phyloP scores from a whole-genome alignment of 148 eudicot species.

The Rhododendron vialii region DNA sequence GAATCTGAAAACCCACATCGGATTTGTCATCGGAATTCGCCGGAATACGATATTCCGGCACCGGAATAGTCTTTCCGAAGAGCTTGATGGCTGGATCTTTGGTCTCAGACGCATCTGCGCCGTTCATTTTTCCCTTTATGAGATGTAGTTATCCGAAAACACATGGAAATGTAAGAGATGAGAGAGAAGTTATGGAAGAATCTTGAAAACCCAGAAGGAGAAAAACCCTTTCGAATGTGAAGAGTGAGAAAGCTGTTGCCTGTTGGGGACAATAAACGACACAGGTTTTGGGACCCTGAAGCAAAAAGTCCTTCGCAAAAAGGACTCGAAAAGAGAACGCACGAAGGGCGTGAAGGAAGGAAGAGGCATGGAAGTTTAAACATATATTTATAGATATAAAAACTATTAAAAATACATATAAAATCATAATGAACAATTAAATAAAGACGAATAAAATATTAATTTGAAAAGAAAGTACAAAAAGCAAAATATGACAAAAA shows the following conservation, averaged over 20 bases:
- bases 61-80: constrained; percentile 3
- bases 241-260: neutral
- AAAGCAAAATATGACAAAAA: no score
- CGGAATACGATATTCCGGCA: neutral
- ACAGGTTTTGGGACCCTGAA: neutral
- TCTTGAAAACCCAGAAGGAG: neutral
- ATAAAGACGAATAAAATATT: no score
- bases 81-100: constrained; percentile 1
- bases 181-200: neutral
- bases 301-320: neutral
- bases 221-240: neutral
- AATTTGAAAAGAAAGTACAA: no score
- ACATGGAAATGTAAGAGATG: neutral
- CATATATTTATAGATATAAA: no score
- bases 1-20: neutral
- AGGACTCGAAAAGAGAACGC: neutral
- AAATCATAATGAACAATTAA: no score
- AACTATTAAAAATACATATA: accelerated
- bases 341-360: neutral
- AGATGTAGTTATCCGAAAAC: neutral
- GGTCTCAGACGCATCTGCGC: neutral
- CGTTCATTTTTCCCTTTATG: neutral
- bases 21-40: neutral
- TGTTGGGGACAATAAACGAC: neutral
- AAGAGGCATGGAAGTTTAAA: neutral